These are phyloP conservation scores for Fraxinus albicans DNA, from an alignment of 305 asterid genomes.

Conservation along the genomic window DNA sequence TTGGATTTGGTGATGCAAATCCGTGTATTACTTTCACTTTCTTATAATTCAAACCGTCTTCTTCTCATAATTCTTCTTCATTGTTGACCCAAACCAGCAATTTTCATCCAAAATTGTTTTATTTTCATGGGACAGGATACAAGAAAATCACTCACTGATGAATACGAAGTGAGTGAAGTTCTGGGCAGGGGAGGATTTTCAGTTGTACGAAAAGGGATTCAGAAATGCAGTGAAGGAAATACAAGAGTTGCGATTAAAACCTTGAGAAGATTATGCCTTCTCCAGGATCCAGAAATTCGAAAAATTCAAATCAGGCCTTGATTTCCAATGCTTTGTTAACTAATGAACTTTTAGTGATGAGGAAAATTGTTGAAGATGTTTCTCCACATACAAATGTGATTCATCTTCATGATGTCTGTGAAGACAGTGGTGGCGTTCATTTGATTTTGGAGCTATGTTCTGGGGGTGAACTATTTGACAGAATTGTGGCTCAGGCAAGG, in stretches of 20 bases:
- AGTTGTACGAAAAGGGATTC: slow-evolving; percentile 59
- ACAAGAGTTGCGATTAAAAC: slow-evolving; percentile 69
- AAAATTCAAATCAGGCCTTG: slow-evolving; percentile 40
- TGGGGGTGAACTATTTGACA: slow-evolving; percentile 72
- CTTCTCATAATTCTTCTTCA: too few species aligned
- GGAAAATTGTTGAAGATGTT: slow-evolving; percentile 73
- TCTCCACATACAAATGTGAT: slow-evolving; percentile 83
- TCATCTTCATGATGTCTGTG: slow-evolving; percentile 69
- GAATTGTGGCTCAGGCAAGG: slow-evolving; percentile 69
- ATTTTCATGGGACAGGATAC: too few species aligned
- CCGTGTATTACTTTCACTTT: slow-evolving; percentile 26
- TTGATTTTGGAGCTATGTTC: slow-evolving; percentile 69
- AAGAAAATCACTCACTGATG: too few species aligned
- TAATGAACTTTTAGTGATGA: slow-evolving; percentile 81
- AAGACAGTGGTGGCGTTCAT: slow-evolving; percentile 62
- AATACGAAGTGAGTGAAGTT: too few species aligned
- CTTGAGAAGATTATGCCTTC: slow-evolving; percentile 40
- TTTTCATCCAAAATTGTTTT: too few species aligned
- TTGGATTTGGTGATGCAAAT: slow-evolving; percentile 40
- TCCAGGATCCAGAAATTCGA: slow-evolving; percentile 6
- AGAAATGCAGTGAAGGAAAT: slow-evolving; percentile 26
- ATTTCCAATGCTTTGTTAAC: slow-evolving; percentile 65
- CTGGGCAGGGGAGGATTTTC: slow-evolving; percentile 32
- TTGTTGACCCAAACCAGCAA: too few species aligned
- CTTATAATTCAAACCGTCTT: too few species aligned